These are phyloP conservation scores for Candida dendrica DNA, from an alignment of 805 yeast genomes.

Conservation along the genomic window DNA sequence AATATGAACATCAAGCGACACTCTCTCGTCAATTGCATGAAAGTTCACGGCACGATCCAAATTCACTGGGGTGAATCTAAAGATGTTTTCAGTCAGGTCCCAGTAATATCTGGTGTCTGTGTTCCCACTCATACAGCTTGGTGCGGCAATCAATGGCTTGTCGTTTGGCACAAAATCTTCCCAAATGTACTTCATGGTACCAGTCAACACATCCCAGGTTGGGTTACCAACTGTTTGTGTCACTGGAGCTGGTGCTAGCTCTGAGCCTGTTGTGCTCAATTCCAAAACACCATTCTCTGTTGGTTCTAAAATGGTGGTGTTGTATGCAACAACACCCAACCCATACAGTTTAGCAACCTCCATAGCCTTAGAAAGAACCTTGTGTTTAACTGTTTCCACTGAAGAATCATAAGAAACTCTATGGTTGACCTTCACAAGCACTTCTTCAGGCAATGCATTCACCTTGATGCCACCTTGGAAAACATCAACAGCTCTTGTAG, in stretches of 20 bases:
- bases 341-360: constrained; percentile 32
- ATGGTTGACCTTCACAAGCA: constrained; percentile 41
- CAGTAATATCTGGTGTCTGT: constrained; percentile 6
- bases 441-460: constrained; percentile 58
- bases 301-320: background rate
- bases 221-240: background rate
- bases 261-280: background rate
- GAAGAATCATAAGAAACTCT: constrained; percentile 42
- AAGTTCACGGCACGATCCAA: constrained; percentile 4
- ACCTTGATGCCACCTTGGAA: constrained; percentile 55
- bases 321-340: constrained; percentile 11
- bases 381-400: constrained; percentile 22
- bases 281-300: background rate
- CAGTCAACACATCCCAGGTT: constrained; percentile 12
- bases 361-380: constrained; percentile 21
- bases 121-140: background rate
- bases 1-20: constrained; percentile 11
- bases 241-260: background rate
- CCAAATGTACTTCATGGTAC: constrained; percentile 44
- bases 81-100: constrained; percentile 12
- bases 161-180: constrained; percentile 30
- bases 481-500: constrained; percentile 40
- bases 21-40: constrained; percentile 14
- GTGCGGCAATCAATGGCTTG: constrained; percentile 13
- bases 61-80: constrained; percentile 9